Percentiles rank a stretch among this genome's conserved stretches.
Evolutionary conservation across 2,329 filamentous ascomycete genomes (phyloP).

Genomic region (Xylariomycetidae sp.): DNA sequence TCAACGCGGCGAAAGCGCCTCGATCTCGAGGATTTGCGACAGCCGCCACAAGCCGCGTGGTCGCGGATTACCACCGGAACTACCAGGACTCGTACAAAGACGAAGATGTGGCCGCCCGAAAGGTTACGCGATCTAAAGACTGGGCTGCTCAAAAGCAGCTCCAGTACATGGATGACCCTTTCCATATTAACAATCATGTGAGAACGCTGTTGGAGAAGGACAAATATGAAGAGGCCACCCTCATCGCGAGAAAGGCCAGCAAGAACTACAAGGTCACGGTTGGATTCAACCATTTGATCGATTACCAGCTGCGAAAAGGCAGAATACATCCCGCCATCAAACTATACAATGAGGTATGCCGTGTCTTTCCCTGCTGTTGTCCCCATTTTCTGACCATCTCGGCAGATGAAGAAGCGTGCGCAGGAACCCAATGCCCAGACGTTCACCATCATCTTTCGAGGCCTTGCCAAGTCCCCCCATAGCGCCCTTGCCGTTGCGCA

Average conservation of each 20-base stretch:
- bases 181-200: conserved; percentile 66
- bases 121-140: conserved; percentile 22
- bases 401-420: conserved; percentile 89
- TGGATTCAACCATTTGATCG: conserved; percentile 83
- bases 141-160: conserved; percentile 49
- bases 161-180: conserved; percentile 60
- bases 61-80: too few relatives aligned
- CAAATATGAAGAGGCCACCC: conserved; percentile 59
- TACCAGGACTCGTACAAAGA: too few relatives aligned
- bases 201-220: conserved; percentile 51
- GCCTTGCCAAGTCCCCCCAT: conserved; percentile 58
- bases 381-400: too few relatives aligned
- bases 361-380: conserved; percentile 38
- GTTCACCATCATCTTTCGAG: conserved; percentile 76
- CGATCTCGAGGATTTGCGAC: conserved; percentile 6
- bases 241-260: conserved; percentile 64
- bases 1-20: conserved; percentile 4
- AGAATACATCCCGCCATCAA: conserved; percentile 62
- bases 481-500: conserved; percentile 55
- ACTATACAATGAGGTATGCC: conserved; percentile 77
- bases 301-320: conserved; percentile 58
- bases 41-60: too few relatives aligned
- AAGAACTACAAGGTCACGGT: conserved; percentile 59
- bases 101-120: conserved; percentile 12
- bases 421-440: conserved; percentile 77